These are phyloP conservation scores for Fusarium nygamai DNA, from an alignment of 2,329 filamentous ascomycete genomes.

Conservation along the genomic window DNA sequence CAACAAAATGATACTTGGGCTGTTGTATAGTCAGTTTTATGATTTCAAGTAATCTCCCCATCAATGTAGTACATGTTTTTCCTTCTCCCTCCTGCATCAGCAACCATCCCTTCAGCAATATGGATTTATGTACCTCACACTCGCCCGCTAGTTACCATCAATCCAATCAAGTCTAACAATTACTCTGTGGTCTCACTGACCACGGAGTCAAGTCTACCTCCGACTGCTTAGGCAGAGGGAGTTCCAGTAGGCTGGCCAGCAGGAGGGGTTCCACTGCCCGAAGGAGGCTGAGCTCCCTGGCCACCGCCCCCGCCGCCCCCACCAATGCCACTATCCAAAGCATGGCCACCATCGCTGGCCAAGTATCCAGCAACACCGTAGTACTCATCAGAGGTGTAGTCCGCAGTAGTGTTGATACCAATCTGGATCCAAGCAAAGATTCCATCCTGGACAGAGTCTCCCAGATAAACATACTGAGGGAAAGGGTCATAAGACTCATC, in stretches of 20 bases:
- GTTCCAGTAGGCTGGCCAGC: not conserved
- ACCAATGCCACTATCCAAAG: slow-evolving; percentile 1
- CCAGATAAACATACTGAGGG: slow-evolving; percentile 6
- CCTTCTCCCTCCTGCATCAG: too few species aligned
- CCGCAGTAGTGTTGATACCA: not conserved
- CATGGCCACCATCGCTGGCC: not conserved
- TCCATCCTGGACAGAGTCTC: slow-evolving; percentile 5
- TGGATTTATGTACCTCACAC: too few species aligned
- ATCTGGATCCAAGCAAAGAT: slow-evolving; percentile 17
- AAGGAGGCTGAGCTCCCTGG: not conserved
- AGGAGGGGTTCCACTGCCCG: not conserved
- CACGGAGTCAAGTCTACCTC: rapidly evolving
- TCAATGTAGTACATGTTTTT: too few species aligned
- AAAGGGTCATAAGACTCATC: slow-evolving; percentile 15
- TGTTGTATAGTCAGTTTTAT: too few species aligned
- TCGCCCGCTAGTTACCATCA: too few species aligned
- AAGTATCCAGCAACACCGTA: slow-evolving; percentile 11
- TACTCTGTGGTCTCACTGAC: rapidly evolving
- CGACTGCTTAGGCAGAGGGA: not conserved
- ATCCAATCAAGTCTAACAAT: too few species aligned
- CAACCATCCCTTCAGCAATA: too few species aligned
- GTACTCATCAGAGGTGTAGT: not conserved
- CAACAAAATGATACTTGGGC: too few species aligned
- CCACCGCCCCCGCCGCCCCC: not conserved
- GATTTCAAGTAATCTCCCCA: too few species aligned